Evolutionary conservation across 2,329 filamentous ascomycete species (phyloP).

Genomic region (Colletotrichum camelliae): DNA sequence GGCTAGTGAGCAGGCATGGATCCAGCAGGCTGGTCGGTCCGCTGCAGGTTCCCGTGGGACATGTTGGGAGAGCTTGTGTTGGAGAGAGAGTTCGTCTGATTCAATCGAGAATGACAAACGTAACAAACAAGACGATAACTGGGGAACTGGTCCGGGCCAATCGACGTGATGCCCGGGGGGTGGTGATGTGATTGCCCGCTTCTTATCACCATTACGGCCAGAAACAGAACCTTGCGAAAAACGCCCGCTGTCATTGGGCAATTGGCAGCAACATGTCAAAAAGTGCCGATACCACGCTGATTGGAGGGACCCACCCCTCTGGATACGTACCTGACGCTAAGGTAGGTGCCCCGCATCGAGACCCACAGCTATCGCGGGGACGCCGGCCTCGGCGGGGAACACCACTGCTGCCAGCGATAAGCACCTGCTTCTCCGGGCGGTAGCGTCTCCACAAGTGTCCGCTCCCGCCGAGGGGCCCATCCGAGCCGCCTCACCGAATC

Average conservation of each 20-base stretch:
- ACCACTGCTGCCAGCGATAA: neutral
- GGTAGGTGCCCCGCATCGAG: neutral
- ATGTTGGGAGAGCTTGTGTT: neutral
- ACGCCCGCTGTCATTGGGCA: neutral
- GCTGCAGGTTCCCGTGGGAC: neutral
- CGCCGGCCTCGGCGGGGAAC: neutral
- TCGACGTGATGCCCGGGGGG: neutral
- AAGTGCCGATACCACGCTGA: constrained; percentile 1
- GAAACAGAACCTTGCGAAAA: neutral
- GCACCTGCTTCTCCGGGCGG: neutral
- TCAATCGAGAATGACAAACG: neutral
- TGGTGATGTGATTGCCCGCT: neutral
- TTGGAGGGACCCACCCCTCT: neutral
- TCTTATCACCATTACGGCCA: neutral
- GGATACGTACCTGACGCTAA: too few species aligned
- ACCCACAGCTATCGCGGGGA: neutral
- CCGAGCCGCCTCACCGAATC: neutral
- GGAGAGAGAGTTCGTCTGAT: neutral
- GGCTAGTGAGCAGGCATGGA: neutral
- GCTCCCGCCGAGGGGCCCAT: neutral
- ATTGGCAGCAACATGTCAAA: neutral
- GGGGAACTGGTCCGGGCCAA: neutral
- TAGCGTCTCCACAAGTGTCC: neutral
- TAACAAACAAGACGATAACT: neutral
- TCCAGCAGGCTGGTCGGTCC: neutral